Base-by-base conservation (phyloP, 768 basidiomycete genomes). In the Mrakia frigida region DNA sequence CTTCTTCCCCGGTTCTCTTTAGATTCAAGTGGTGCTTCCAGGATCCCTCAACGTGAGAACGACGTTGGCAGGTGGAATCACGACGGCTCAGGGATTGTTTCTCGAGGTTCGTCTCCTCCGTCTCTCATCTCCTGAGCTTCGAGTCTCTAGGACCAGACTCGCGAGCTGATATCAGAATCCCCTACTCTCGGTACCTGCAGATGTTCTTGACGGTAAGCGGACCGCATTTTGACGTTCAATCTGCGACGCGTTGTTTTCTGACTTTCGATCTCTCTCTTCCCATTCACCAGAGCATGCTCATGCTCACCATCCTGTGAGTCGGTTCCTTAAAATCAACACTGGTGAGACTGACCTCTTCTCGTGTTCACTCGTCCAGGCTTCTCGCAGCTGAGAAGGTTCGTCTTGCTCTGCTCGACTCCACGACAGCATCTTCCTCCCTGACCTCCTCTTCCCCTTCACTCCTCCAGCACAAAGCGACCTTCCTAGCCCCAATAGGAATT, bases 401-500 rank as follows among this genome's bases (percentile, higher is more conserved):
- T 33, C 7, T 56, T 6, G n/a, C n/a, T n/a, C 10, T 10, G 13
- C 0, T 14, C 46, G 37, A 41, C 6, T 4, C 4, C 6, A 37
- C 61, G 0, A 71, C 78, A 76, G 74, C n/a, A 2, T 25, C 56
- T 11, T 1, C n/a, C 23, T 56, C n/a, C 11, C 56, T 56, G 56
- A 56, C 56, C 7, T 65, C 78, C 31, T 52, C n/a, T 33, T n/a
- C 37, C 5, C 35, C n/a, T 72, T 31, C 31, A 7, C 31, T 31
- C 6, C 21, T 6, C 13, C 23, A 81, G 79, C 82, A 83, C 80
- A 84, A 84, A 74, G 84, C 84, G 1, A 85, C 85, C 0, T 84
- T 83, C 80, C 81, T 85, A 31, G 84, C 85, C 25, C 85, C 85
- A 0, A 82, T 85, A 74, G 85, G 84, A 72, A 85, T 85, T 70